Base-by-base conservation (phyloP, 495 filamentous ascomycete species). In the Penicillium mononematosum region DNA sequence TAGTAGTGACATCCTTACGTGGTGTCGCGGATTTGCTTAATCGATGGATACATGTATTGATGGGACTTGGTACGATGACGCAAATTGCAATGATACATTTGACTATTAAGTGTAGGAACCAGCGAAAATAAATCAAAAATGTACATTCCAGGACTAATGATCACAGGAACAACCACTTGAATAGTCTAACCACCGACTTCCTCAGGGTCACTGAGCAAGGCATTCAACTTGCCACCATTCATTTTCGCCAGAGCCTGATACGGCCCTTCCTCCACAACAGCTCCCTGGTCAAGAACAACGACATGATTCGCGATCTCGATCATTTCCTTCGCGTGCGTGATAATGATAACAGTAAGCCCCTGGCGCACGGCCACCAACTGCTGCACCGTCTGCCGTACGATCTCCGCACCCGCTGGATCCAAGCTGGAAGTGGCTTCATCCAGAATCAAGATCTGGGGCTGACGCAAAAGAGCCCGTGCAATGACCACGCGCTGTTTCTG, bases 361-460 rank as follows among this genome's bases (percentile, higher is more conserved):
- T 59, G 45, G 3, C 58, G 66, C 1, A 60, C 55, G 2, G 70
- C 58, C 39, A 70, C 68, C 38, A 87, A 74, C 9, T 65, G 60
- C 27, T 68, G 59, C 20, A 98, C 78, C 5, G 87, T 85, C 22
- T 79, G 69, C n/a, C 86, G 75, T 14, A 98, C 81, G 6, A 80
- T 72, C 34, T 77, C 81, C 2, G 89, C 88, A n/a, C 78, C 85
- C 56, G 84, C 81, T 0, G 77, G 77, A 66, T 98, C 94, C 12
- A 98, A 71, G 32, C 84, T 85, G 27, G 84, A 88, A 0, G 94
- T 98, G 4, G 92, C 88, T 69, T 98, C 94, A 58, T 98, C 94
- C 12, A 98, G 69, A 0, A 98, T 81, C 19, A 98, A 66, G 7
- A 96, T 69, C 41, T 78, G 77, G 0, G 91, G 91, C 19, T 78